These are phyloP conservation scores for Nicotiana paniculata DNA, from an alignment of 257 asterid species.

Conservation along the genomic window DNA sequence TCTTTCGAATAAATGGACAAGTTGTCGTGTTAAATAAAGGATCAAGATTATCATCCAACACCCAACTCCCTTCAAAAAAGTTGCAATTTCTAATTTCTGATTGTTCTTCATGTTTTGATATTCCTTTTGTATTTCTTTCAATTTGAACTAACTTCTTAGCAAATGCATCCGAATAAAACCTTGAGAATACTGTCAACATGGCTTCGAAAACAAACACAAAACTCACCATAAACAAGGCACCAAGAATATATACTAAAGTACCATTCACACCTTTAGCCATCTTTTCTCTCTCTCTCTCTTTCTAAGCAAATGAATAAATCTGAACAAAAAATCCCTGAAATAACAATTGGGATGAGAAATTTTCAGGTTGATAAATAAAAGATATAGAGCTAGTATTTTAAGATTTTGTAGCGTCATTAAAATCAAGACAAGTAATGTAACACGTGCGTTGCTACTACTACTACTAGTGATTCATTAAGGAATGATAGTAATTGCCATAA, in stretches of 20 bases:
- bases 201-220: background rate
- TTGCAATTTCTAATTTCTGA: background rate
- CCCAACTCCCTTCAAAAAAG: conserved; percentile 14
- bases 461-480: background rate
- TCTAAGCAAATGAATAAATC: background rate
- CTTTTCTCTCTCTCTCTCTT: background rate
- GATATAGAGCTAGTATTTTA: background rate
- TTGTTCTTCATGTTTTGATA: background rate
- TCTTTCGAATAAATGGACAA: conserved; percentile 13
- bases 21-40: conserved; percentile 11
- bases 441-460: background rate
- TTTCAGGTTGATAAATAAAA: background rate
- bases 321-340: background rate
- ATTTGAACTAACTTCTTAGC: conserved; percentile 3
- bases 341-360: background rate
- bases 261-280: background rate
- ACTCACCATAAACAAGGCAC: conserved; percentile 1
- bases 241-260: background rate
- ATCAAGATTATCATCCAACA: conserved; percentile 4
- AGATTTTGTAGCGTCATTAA: background rate
- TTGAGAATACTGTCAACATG: conserved; percentile 4
- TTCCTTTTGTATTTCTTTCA: background rate
- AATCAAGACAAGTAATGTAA: background rate
- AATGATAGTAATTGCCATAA: background rate
- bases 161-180: background rate